Conservation (phyloP, 2,329 filamentous ascomycete genomes). For the Tolypocladium nubicola region DNA sequence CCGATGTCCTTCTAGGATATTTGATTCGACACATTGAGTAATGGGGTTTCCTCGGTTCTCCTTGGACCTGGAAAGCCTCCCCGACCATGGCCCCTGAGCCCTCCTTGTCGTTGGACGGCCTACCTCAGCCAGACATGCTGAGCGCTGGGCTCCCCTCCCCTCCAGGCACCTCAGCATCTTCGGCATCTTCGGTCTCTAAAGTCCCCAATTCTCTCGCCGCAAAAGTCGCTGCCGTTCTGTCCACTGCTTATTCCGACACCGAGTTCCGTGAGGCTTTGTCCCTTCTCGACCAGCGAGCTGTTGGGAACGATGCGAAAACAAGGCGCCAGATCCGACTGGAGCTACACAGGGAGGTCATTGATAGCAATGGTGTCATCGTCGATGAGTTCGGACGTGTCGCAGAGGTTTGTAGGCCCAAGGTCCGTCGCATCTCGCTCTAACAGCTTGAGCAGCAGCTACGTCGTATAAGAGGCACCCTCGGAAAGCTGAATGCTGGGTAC, state of each 20-base stretch:
- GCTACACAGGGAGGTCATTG: slow-evolving; percentile 84
- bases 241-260: slow-evolving; percentile 82
- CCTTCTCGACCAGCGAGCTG: slow-evolving; percentile 61
- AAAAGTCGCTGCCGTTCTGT: slow-evolving; percentile 76
- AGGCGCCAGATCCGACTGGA: slow-evolving; percentile 71
- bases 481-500: slow-evolving; percentile 69
- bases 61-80: background rate
- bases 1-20: background rate
- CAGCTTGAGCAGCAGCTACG: slow-evolving; percentile 61
- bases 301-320: slow-evolving; percentile 67
- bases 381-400: slow-evolving; percentile 82
- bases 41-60: background rate
- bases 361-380: slow-evolving; percentile 83
- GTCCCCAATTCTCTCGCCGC: slow-evolving; percentile 60
- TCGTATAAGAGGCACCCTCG: slow-evolving; percentile 70
- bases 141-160: slow-evolving; percentile 51
- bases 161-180: slow-evolving; percentile 73
- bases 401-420: slow-evolving; percentile 46
- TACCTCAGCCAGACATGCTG: slow-evolving; percentile 10
- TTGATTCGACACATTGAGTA: background rate
- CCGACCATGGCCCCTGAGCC: background rate
- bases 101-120: background rate
- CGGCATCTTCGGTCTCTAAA: slow-evolving; percentile 43
- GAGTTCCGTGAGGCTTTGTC: slow-evolving; percentile 80
- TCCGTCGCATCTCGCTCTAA: slow-evolving; percentile 3